These are phyloP conservation scores for Pichia sp. DNA, from an alignment of 1,139 yeast species.

Conservation along the genomic window DNA sequence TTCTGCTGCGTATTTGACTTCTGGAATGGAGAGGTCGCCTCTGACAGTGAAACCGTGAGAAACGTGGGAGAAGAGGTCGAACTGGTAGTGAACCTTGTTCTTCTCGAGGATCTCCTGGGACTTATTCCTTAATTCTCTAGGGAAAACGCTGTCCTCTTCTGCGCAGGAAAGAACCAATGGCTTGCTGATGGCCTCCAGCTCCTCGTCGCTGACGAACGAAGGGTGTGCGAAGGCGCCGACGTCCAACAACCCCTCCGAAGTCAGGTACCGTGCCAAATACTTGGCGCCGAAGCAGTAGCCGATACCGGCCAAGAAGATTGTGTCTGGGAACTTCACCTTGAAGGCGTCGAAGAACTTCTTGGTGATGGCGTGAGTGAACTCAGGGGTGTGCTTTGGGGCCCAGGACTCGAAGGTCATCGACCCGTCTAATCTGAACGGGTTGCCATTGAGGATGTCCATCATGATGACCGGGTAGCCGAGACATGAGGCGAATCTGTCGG, in stretches of 20 bases:
- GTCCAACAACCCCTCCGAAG: slow-evolving; percentile 44
- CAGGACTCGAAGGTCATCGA: slow-evolving; percentile 40
- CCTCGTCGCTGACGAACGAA: slow-evolving; percentile 60
- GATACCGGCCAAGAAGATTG: slow-evolving; percentile 50
- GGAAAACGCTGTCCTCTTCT: slow-evolving; percentile 58
- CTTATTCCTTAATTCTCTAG: slow-evolving; percentile 55
- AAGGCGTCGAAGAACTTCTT: slow-evolving; percentile 40
- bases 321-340: slow-evolving; percentile 42
- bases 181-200: slow-evolving; percentile 49
- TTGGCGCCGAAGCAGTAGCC: slow-evolving; percentile 91
- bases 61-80: slow-evolving; percentile 58
- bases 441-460: slow-evolving; percentile 70
- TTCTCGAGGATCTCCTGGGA: slow-evolving; percentile 56
- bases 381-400: slow-evolving; percentile 51
- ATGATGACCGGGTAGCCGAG: slow-evolving; percentile 63
- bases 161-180: slow-evolving; percentile 74
- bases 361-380: slow-evolving; percentile 39
- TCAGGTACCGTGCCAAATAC: slow-evolving; percentile 51
- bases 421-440: slow-evolving; percentile 37
- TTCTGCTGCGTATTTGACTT: slow-evolving; percentile 62
- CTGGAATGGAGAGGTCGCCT: slow-evolving; percentile 60
- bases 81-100: slow-evolving; percentile 45
- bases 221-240: slow-evolving; percentile 82
- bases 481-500: slow-evolving; percentile 59
- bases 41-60: slow-evolving; percentile 73